Evolutionary conservation across 2,329 filamentous ascomycete genomes (phyloP).

Genomic region (Penicillium occitanis): DNA sequence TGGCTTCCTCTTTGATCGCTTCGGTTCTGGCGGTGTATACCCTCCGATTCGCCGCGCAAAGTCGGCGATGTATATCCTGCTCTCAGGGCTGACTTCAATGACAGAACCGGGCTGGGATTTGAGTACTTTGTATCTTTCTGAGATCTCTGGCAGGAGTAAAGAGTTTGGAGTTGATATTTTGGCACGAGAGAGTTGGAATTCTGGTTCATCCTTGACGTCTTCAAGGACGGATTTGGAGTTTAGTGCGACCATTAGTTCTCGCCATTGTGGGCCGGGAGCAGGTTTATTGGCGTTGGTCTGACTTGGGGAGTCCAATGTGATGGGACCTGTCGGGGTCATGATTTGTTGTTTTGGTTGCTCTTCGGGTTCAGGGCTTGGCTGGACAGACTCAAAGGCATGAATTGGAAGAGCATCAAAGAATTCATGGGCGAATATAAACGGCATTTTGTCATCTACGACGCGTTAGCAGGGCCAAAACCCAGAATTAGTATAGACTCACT

Average conservation of each 20-base stretch:
- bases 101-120: slow-evolving; percentile 66
- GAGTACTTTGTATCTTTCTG: slow-evolving; percentile 73
- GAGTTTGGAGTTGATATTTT: slow-evolving; percentile 76
- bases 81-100: slow-evolving; percentile 89
- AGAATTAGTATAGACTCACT: slow-evolving; percentile 45
- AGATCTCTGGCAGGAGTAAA: slow-evolving; percentile 79
- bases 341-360: slow-evolving; percentile 48
- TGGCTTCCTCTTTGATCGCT: slow-evolving; percentile 5
- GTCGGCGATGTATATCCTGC: slow-evolving; percentile 73
- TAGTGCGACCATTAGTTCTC: slow-evolving; percentile 75
- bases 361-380: slow-evolving; percentile 45
- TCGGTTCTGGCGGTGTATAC: slow-evolving; percentile 45
- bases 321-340: slow-evolving; percentile 49
- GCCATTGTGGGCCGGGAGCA: slow-evolving; percentile 64
- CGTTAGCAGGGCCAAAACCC: background rate
- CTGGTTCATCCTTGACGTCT: slow-evolving; percentile 58
- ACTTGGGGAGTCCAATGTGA: slow-evolving; percentile 30
- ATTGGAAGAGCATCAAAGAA: slow-evolving; percentile 98
- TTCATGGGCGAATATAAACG: slow-evolving; percentile 94
- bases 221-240: slow-evolving; percentile 58
- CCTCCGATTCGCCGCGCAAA: slow-evolving; percentile 82
- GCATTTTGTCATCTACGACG: slow-evolving; percentile 61
- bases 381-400: slow-evolving; percentile 83
- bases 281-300: slow-evolving; percentile 45
- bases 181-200: slow-evolving; percentile 84